These are phyloP conservation scores for Sphenostylis stenocarpa DNA, from an alignment of 306 rosid species.

Conservation along the genomic window DNA sequence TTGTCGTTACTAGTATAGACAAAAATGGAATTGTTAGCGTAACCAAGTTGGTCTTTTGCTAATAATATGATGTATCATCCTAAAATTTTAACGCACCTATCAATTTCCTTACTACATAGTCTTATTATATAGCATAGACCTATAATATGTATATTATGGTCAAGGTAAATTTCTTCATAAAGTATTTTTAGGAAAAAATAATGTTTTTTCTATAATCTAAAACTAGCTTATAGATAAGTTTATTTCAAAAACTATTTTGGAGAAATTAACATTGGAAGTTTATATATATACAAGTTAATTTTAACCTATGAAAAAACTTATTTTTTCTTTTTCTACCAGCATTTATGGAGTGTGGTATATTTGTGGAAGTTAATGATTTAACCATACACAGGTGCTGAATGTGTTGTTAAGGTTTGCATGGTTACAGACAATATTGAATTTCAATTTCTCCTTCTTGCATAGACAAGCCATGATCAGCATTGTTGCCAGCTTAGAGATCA, in stretches of 20 bases:
- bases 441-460: conserved; percentile 39
- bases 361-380: background rate
- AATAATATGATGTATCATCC: background rate
- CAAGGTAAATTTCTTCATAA: no score
- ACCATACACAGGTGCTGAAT: conserved; percentile 51
- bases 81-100: background rate
- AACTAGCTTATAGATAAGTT: no score
- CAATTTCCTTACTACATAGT: background rate
- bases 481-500: conserved; percentile 62
- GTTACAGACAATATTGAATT: conserved; percentile 56
- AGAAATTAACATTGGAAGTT: no score
- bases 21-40: background rate
- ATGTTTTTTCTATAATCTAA: no score
- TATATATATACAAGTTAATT: no score
- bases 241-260: no score
- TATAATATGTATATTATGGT: background rate
- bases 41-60: background rate
- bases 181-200: no score
- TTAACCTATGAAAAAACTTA: no score
- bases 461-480: conserved; percentile 42
- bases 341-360: background rate
- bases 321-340: no score
- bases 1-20: background rate
- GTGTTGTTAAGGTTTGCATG: conserved; percentile 74
- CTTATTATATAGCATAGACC: background rate